Evolutionary conservation across 23 red algal species (phyloP).

Genomic region (Gracilaria domingensis): DNA sequence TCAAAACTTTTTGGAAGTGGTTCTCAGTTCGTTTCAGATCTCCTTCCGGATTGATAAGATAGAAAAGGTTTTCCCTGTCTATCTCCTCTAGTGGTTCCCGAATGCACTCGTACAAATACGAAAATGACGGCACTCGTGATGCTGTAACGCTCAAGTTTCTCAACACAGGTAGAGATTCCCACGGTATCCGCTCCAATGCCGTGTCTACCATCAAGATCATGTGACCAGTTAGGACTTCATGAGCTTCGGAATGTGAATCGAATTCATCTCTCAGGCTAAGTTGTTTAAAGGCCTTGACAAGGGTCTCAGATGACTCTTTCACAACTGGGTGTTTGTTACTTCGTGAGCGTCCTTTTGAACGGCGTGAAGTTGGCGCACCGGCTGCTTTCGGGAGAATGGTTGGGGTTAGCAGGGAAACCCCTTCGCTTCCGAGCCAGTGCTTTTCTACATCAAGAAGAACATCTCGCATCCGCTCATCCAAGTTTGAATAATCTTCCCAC

Average conservation of each 20-base stretch:
- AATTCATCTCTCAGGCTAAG: neutral
- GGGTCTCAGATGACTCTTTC: neutral
- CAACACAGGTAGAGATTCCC: conserved; percentile 69
- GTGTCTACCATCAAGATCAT: conserved; percentile 61
- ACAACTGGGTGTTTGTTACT: neutral
- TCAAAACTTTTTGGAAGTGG: conserved; percentile 52
- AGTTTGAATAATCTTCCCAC: conserved; percentile 50
- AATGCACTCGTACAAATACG: conserved; percentile 42
- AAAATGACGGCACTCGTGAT: conserved; percentile 50
- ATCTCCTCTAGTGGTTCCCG: neutral
- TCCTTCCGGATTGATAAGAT: conserved; percentile 85
- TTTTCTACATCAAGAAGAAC: conserved; percentile 52
- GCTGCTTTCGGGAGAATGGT: conserved; percentile 8
- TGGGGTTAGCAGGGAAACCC: neutral
- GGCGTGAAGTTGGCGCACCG: neutral
- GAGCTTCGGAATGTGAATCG: neutral
- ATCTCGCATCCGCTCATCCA: conserved; percentile 48
- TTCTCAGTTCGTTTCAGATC: conserved; percentile 78
- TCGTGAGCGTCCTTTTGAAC: neutral
- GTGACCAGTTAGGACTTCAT: neutral
- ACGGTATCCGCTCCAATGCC: conserved; percentile 65
- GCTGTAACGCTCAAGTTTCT: conserved; percentile 9
- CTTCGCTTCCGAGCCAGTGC: conserved; percentile 47
- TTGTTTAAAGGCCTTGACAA: neutral
- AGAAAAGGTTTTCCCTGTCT: conserved; percentile 48